Conservation (phyloP, 2,329 filamentous ascomycete species). For the Penicillium fuscoglaucum region DNA sequence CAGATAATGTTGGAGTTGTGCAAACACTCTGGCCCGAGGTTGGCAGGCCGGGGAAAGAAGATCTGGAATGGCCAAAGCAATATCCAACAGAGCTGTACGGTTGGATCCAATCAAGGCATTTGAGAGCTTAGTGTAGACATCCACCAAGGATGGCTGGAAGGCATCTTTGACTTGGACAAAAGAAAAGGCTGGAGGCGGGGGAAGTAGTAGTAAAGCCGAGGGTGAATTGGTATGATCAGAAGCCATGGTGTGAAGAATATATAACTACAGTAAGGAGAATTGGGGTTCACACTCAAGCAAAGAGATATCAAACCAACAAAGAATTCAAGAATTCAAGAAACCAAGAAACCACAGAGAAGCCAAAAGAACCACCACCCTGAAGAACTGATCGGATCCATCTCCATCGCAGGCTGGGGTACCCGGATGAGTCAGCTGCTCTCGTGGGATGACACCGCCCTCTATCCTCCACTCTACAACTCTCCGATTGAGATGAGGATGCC, state of each 20-base stretch:
- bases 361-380: not conserved
- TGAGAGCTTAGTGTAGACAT: slow-evolving; percentile 54
- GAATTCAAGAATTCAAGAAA: not conserved
- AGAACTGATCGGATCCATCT: slow-evolving; percentile 6
- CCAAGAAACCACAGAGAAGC: not conserved
- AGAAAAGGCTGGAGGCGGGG: slow-evolving; percentile 59
- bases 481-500: slow-evolving; percentile 21
- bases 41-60: slow-evolving; percentile 54
- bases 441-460: slow-evolving; percentile 7
- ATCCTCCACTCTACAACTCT: slow-evolving; percentile 6
- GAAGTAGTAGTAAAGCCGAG: slow-evolving; percentile 59
- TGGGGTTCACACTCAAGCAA: not conserved
- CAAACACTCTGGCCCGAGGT: slow-evolving; percentile 62
- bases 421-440: slow-evolving; percentile 6
- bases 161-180: slow-evolving; percentile 56
- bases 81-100: slow-evolving; percentile 50
- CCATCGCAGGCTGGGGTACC: slow-evolving; percentile 5
- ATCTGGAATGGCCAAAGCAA: slow-evolving; percentile 64
- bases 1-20: slow-evolving; percentile 69
- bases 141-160: slow-evolving; percentile 60
- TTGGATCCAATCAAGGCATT: slow-evolving; percentile 32
- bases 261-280: not conserved
- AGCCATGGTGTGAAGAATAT: slow-evolving; percentile 25
- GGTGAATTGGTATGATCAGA: slow-evolving; percentile 22
- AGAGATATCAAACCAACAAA: not conserved